Evolutionary conservation across 495 filamentous ascomycete species (phyloP).

Genomic region (Penicillium taxi): DNA sequence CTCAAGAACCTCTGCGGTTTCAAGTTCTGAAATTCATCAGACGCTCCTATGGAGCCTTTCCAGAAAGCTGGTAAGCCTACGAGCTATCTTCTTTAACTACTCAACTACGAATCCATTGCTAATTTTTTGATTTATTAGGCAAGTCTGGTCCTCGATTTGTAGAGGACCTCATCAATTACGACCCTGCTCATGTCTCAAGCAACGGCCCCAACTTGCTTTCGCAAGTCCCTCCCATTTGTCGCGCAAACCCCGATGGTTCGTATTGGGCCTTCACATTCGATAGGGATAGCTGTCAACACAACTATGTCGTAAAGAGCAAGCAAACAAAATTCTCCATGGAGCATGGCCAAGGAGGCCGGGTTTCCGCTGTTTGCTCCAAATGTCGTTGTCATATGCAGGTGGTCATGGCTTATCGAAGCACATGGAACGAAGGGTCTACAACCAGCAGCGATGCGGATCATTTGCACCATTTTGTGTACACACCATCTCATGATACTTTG

Average conservation of each 20-base stretch:
- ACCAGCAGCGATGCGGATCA: too few relatives aligned
- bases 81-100: background rate
- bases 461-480: conserved; percentile 43
- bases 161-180: conserved; percentile 49
- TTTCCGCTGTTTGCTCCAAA: conserved; percentile 48
- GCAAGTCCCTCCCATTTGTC: conserved; percentile 40
- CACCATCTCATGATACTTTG: too few relatives aligned
- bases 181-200: conserved; percentile 41
- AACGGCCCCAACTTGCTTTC: conserved; percentile 48
- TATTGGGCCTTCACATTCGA: conserved; percentile 28
- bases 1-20: too few relatives aligned
- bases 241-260: conserved; percentile 22
- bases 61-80: conserved; percentile 29
- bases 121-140: conserved; percentile 28
- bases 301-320: conserved; percentile 44
- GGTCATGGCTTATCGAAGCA: conserved; percentile 33
- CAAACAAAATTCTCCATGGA: conserved; percentile 41
- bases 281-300: conserved; percentile 46
- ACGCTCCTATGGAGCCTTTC: conserved; percentile 1
- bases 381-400: conserved; percentile 51
- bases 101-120: conserved; percentile 1
- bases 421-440: conserved; percentile 3
- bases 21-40: background rate
- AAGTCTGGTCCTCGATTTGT: conserved; percentile 56
- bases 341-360: conserved; percentile 38